phyloP scores from a whole-genome alignment of 2,329 filamentous ascomycete species.

The Cytospora piceae region DNA sequence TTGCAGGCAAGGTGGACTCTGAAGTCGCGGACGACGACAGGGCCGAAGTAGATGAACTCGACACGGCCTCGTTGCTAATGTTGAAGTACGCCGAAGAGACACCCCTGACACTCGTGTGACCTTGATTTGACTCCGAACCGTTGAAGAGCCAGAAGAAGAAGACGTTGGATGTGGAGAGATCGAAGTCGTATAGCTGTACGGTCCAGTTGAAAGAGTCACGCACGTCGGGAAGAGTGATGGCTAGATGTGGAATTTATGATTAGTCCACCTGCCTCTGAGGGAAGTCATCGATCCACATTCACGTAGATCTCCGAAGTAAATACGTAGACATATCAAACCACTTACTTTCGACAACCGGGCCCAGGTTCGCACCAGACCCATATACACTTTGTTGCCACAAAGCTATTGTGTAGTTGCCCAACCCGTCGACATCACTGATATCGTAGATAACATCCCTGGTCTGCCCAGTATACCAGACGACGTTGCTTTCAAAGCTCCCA shows the following conservation, averaged over 20 bases:
- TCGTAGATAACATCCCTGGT: slow-evolving; percentile 10
- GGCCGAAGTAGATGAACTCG: background rate
- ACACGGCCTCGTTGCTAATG: slow-evolving; percentile 23
- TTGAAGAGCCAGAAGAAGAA: slow-evolving; percentile 35
- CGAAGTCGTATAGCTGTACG: slow-evolving; percentile 29
- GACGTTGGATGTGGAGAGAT: slow-evolving; percentile 28
- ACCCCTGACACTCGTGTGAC: slow-evolving; percentile 5
- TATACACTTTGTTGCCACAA: slow-evolving; percentile 12
- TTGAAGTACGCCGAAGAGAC: slow-evolving; percentile 30
- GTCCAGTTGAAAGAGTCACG: slow-evolving; percentile 30
- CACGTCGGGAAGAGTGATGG: background rate
- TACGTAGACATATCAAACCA: background rate
- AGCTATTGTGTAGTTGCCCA: slow-evolving; percentile 6
- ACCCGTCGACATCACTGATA: background rate
- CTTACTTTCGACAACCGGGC: slow-evolving; percentile 14
- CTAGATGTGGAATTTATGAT: background rate
- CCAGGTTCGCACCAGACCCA: background rate
- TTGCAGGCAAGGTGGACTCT: background rate
- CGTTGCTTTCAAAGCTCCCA: slow-evolving; percentile 4
- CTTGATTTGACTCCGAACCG: slow-evolving; percentile 26
- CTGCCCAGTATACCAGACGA: slow-evolving; percentile 11
- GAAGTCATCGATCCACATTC: background rate
- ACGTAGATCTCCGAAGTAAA: background rate
- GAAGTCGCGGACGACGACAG: background rate
- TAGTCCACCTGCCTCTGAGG: background rate